phyloP scores from a whole-genome alignment of 164 flowering plant species.

The Kalanchoe fedtschenkoi region DNA sequence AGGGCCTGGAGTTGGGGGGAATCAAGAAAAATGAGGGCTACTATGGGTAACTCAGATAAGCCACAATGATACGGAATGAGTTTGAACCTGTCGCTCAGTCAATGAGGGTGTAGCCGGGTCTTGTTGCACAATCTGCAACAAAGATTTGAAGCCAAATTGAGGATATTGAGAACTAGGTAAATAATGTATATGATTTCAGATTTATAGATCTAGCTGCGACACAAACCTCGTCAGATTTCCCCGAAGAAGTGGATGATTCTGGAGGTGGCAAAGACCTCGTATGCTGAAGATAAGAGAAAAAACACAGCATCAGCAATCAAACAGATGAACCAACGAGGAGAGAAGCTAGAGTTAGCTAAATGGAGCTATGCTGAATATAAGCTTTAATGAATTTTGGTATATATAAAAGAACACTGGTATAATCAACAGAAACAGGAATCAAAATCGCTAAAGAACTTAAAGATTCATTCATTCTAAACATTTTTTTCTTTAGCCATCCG shows the following conservation, averaged over 20 bases:
- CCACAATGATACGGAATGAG: background rate
- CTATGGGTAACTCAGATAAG: background rate
- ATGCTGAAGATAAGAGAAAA: background rate
- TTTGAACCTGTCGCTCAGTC: background rate
- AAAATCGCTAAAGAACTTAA: too few relatives aligned
- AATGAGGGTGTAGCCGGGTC: background rate
- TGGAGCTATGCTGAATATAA: background rate
- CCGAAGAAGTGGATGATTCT: background rate
- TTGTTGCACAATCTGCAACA: background rate
- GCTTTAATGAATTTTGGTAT: background rate
- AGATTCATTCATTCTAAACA: too few relatives aligned
- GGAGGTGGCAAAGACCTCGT: background rate
- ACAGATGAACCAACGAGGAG: background rate
- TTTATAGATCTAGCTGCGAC: background rate
- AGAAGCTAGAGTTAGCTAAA: background rate
- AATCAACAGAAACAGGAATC: too few relatives aligned
- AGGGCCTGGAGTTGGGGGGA: background rate
- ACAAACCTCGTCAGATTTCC: background rate
- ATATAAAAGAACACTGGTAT: too few relatives aligned
- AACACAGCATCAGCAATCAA: background rate
- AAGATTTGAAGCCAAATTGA: background rate
- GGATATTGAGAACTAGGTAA: background rate
- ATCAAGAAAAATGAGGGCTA: background rate
- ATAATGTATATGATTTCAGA: background rate
- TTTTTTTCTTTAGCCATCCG: too few relatives aligned